Base-by-base conservation (phyloP, 2,329 filamentous ascomycete species). In the Exserohilum turcica region DNA sequence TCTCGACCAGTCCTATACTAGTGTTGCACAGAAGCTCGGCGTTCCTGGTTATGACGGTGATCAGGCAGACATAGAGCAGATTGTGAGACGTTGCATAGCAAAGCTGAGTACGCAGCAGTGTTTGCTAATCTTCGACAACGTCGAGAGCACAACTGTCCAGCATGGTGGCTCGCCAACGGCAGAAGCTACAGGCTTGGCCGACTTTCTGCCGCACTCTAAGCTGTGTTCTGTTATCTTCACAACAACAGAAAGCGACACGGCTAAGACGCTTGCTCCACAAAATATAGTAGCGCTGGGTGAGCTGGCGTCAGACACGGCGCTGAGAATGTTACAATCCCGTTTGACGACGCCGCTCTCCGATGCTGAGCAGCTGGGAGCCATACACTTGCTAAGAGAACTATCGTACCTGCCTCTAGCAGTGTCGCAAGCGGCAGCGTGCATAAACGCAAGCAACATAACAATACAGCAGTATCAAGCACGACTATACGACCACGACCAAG, bases 1-100 rank as follows among this genome's bases (percentile, higher is more conserved):
- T 48, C 73, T 80, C 49, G 66, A 78, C 29, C 70, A 76, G 46
- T 75, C 76, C 19, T 64, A 59, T 52, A 42, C 43, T 43, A 57
- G 42, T 29, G 47, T 62, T 51, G 10, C 66, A 1, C 65, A 59
- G 31, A 61, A 67, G 60, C 63, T 79, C 13, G 42, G 50, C 0
- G 57, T 75, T 40, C 56, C 42, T 52, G 32, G 64, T 4, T 60
- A 47, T 44, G 61, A 60, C 15, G 40, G 45, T 45, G 21, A 24
- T 7, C 21, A 24, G 21, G 21, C 21, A 24, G 21, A 24, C 21
- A 24, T 24, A 24, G 7, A 51, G 50, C 46, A 59, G 51, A 27
- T 68, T 3, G 54, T 67, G n/a, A 57, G 61, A 29, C 18, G 33
- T 16, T 44, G 28, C 19, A 9, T 44, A 33, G 42, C 19, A 44